Base-by-base conservation (phyloP, 169 alveolate species). In the Plasmodium malariae region DNA sequence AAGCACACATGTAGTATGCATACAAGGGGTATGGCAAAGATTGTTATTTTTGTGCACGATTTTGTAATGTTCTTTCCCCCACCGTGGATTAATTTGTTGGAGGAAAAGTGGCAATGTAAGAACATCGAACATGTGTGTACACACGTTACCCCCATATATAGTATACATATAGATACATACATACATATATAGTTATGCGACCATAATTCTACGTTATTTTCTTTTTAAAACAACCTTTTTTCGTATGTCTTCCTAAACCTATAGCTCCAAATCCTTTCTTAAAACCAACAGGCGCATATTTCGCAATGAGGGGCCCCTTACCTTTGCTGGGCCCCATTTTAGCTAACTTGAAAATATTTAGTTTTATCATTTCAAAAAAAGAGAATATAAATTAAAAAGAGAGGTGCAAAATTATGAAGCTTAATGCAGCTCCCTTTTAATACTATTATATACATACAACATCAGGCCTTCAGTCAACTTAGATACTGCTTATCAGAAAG, bases 191-290 rank as follows among this genome's bases (percentile, higher is more conserved):
- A 1, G 9, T 45, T 45, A 17, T 45, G 55, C 1, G 1, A 14
- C 1, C 3, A 45, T 17, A 63, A 24, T 9, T 49, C 24, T 40
- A 2, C 30, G 21, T 34, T 57, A 12, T 45, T 2, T 48, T 1
- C 57, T 19, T 63, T 63, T 63, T 30, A n/a, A 30, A 11, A 28
- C 30, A 48, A 95, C 97, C 97, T 88, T 95, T 95, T 83, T 95
- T 94, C 0, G 97, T 95, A 83, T 95, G 97, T 28, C 95, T 80
- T 30, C 97, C 97, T 32, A 95, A 74, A 12, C 97, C 97, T 6
- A 95, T 94, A n/a, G 97, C 97, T 2, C 97, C 97, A 70, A 93
- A 95, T 17, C 97, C 97, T 88, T 95, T 95, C 91, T 95, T 95
- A 88, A 95, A 95, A 21, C 97, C 97, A 40, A 88, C 90, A 17